Conservation (phyloP, 768 basidiomycete genomes). For the Kondoa subrosea region DNA sequence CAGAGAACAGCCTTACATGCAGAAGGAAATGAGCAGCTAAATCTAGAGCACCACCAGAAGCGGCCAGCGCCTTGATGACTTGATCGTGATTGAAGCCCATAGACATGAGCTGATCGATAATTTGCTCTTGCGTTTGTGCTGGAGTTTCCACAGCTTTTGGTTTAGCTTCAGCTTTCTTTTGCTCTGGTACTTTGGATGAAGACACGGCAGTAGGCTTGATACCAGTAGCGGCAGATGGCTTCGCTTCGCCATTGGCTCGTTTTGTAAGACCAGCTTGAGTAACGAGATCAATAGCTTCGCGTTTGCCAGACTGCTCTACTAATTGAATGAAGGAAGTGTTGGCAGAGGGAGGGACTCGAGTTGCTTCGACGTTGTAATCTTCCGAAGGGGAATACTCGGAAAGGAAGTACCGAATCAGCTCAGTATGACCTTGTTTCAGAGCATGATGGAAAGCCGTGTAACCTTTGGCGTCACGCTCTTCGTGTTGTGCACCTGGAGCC, state of each 20-base stretch:
- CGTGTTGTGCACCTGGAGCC: slow-evolving; percentile 49
- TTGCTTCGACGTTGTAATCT: background rate
- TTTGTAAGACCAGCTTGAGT: background rate
- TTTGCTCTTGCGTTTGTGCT: background rate
- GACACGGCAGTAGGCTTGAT: background rate
- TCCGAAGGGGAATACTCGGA: slow-evolving; percentile 40
- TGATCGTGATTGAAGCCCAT: background rate
- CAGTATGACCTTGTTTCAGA: slow-evolving; percentile 40
- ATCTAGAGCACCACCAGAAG: background rate
- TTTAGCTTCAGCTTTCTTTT: background rate
- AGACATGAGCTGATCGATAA: background rate
- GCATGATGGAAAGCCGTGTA: slow-evolving; percentile 54
- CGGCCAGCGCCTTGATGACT: background rate
- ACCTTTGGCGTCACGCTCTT: slow-evolving; percentile 47
- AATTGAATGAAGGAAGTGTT: background rate
- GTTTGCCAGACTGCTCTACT: background rate
- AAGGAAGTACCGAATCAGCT: slow-evolving; percentile 47
- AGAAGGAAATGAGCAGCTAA: background rate
- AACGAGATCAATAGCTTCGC: background rate
- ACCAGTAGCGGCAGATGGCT: background rate
- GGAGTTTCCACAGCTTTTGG: background rate
- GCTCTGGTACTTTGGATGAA: background rate
- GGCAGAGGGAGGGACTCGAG: background rate
- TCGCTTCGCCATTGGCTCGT: background rate
- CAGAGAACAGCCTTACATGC: background rate